Conservation (phyloP, 164 flowering plant species). For the Saururus chinensis region DNA sequence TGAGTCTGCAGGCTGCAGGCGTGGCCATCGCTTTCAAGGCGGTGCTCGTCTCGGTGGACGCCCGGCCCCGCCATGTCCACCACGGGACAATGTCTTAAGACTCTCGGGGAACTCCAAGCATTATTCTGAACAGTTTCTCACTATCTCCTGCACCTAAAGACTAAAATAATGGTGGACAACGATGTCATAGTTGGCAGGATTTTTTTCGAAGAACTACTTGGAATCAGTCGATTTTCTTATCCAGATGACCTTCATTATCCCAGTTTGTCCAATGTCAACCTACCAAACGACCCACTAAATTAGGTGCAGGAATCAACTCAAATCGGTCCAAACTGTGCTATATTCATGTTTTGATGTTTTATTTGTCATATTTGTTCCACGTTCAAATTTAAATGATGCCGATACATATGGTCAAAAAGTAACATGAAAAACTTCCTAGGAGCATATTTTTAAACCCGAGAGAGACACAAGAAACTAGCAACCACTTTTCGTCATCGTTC, state of each 20-base stretch:
- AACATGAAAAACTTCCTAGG: neutral
- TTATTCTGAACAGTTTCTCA: neutral
- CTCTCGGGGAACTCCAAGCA: neutral
- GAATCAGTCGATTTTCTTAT: too few relatives aligned
- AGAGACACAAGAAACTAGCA: neutral
- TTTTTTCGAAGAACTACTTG: too few relatives aligned
- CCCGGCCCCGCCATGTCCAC: conserved; percentile 33
- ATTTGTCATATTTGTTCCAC: neutral
- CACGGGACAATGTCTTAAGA: neutral
- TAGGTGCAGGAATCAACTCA: neutral
- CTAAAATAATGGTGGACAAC: too few relatives aligned
- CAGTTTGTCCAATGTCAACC: too few relatives aligned
- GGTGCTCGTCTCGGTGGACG: conserved; percentile 50
- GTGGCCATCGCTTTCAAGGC: conserved; percentile 34
- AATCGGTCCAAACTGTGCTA: neutral
- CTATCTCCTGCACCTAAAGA: conserved; percentile 4
- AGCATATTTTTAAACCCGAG: too few relatives aligned
- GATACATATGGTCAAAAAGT: too few relatives aligned
- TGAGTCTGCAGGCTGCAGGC: conserved; percentile 27
- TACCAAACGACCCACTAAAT: neutral
- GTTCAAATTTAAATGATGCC: neutral
- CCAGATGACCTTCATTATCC: too few relatives aligned
- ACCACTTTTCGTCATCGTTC: too few relatives aligned
- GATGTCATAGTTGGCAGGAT: too few relatives aligned
- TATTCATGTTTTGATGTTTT: too few relatives aligned